Base-by-base conservation (phyloP, 176 grass and related monocot genomes). In the Avena eriantha region DNA sequence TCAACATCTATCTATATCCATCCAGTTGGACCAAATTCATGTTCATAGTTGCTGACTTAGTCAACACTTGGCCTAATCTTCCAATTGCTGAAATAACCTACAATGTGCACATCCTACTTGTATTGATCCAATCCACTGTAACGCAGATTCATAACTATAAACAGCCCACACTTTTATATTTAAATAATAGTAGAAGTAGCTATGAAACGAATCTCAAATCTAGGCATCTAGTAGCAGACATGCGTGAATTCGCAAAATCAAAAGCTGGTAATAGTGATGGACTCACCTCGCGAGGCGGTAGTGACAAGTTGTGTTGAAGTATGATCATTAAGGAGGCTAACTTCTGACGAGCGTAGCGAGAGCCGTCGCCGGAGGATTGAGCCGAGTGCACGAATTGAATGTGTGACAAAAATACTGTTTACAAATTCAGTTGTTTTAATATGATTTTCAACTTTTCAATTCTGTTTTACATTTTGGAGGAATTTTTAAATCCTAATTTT, bases 221-320 rank as follows among this genome's bases (percentile, higher is more conserved):
- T 69, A 82, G 29, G 31, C 80, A 82, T 73, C 50, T 72, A 83
- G 34, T 67, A 60, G 39, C 26, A 49, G 53, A 73, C 36, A 58
- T 58, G 14, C 12, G 35, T 8, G 35, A 31, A 31, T 58, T 5
- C 12, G 46, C 45, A 76, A n/a, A 73, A 33, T 57, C 7, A n/a
- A 16, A 31, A 23, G 51, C 19, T 17, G 60, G 36, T 11, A 14
- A 16, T 4, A 49, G 65, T 17, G 10, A 13, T 1, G 12, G 3
- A 21, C 70, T 41, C 36, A 98, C 93, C 90, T 93, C 83, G 64
- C 1, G 74, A 85, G 60, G 90, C 93, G 69, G 90, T 98, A 14
- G 46, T 24, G 58, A 96, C 70, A 65, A 94, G 70, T 78, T 94
- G 29, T 29, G 29, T 29, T 29, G 29, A 29, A 29, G 29, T 29